Evolutionary conservation across 2,329 filamentous ascomycete genomes (phyloP).

Genomic region (Exophiala alcalophila): DNA sequence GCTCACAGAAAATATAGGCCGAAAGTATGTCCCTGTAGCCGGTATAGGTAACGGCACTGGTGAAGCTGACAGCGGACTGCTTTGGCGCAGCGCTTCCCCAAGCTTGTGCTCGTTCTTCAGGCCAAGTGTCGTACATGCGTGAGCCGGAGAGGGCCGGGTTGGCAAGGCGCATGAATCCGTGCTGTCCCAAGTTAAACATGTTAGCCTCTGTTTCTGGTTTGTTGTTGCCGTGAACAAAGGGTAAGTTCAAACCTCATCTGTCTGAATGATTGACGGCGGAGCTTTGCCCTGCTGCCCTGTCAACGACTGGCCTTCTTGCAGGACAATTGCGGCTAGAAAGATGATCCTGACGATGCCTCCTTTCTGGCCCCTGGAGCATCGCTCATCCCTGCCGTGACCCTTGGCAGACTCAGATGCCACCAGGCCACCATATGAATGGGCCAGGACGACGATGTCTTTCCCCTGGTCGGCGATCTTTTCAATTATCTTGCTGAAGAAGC

Average conservation of each 20-base stretch:
- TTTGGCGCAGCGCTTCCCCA: slow-evolving; percentile 11
- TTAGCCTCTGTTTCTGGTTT: too few species aligned
- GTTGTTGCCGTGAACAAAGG: too few species aligned
- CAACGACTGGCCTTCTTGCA: slow-evolving; percentile 1
- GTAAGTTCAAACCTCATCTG: slow-evolving; percentile 7
- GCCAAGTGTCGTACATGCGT: slow-evolving; percentile 11
- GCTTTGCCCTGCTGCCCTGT: slow-evolving; percentile 5
- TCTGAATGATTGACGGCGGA: slow-evolving; percentile 8
- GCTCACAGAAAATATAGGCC: slow-evolving; percentile 13
- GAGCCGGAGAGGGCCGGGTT: slow-evolving; percentile 8
- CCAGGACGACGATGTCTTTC: slow-evolving; percentile 32
- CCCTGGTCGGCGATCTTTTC: slow-evolving; percentile 31
- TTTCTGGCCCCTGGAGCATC: slow-evolving; percentile 24
- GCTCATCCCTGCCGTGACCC: slow-evolving; percentile 26
- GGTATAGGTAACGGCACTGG: slow-evolving; percentile 3
- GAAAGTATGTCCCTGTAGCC: slow-evolving; percentile 13
- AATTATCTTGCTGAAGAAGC: slow-evolving; percentile 30
- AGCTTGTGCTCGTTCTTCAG: slow-evolving; percentile 8
- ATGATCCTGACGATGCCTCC: slow-evolving; percentile 23
- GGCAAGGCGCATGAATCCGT: slow-evolving; percentile 11
- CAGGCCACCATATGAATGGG: slow-evolving; percentile 36
- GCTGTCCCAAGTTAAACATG: too few species aligned
- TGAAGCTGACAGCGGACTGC: slow-evolving; percentile 14
- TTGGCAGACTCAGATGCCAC: slow-evolving; percentile 35
- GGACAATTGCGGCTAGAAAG: slow-evolving; percentile 7